Percentiles rank a stretch among this genome's conserved stretches.
Conservation (phyloP, 768 basidiomycete genomes). For the Lentinus tigrinus region DNA sequence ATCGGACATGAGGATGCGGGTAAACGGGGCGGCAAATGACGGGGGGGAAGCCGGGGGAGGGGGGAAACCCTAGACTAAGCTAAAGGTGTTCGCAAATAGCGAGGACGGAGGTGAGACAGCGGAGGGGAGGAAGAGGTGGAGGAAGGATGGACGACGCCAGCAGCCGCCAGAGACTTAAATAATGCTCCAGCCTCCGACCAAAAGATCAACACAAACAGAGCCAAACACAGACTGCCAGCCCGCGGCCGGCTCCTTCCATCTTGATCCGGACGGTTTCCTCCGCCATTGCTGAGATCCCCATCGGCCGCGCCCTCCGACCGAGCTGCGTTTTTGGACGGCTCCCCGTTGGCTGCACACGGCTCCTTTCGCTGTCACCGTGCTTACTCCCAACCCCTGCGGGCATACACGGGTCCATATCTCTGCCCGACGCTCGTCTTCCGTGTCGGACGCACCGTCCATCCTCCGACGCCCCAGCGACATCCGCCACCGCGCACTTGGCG, state of each 20-base stretch:
- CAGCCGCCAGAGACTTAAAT: slow-evolving; percentile 21
- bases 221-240: slow-evolving; percentile 5
- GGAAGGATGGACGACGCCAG: slow-evolving; percentile 18
- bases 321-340: background rate
- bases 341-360: slow-evolving; percentile 1
- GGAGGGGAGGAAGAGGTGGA: slow-evolving; percentile 17
- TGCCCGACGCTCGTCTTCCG: background rate
- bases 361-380: background rate
- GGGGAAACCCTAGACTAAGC: slow-evolving; percentile 17
- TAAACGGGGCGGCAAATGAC: slow-evolving; percentile 9
- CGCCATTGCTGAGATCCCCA: background rate
- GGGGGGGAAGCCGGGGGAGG: slow-evolving; percentile 11
- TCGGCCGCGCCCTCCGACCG: slow-evolving; percentile 16
- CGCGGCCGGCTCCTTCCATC: slow-evolving; percentile 9
- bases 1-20: slow-evolving; percentile 31
- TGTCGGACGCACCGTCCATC: background rate
- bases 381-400: too few species aligned
- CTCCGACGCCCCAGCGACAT: too few species aligned
- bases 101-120: slow-evolving; percentile 14
- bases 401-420: slow-evolving; percentile 5
- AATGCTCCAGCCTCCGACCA: slow-evolving; percentile 13
- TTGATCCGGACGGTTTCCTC: slow-evolving; percentile 14
- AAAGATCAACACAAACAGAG: slow-evolving; percentile 13
- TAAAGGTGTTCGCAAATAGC: slow-evolving; percentile 10
- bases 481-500: slow-evolving; percentile 7